A percentile compares a stretch with the other conserved stretches of the same genome.
These are phyloP conservation scores for Stephania cephalantha DNA, from an alignment of 164 flowering plant genomes.

Conservation along the genomic window DNA sequence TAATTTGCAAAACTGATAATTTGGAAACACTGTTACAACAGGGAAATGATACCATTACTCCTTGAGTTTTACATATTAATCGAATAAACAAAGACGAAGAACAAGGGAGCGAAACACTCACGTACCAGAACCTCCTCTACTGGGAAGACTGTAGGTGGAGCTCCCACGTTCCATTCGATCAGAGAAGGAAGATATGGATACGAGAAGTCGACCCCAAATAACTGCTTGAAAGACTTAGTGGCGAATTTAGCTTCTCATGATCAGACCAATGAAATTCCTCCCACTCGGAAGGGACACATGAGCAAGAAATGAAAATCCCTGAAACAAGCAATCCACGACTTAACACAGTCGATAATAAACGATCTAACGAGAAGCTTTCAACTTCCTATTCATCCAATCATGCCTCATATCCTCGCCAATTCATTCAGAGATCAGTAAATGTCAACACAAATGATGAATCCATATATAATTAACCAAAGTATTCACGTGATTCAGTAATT, in stretches of 20 bases:
- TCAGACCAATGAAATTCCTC: slow-evolving; percentile 5
- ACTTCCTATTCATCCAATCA: neutral
- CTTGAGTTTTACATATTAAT: neutral
- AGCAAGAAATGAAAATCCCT: neutral
- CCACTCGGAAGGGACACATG: neutral
- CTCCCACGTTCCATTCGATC: slow-evolving; percentile 46
- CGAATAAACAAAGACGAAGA: neutral
- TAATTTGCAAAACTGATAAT: neutral
- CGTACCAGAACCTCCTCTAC: slow-evolving; percentile 53
- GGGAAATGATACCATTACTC: no score
- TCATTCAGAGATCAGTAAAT: slow-evolving; percentile 8
- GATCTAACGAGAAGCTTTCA: slow-evolving; percentile 13
- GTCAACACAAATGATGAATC: no score
- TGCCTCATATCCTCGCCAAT: slow-evolving; percentile 14
- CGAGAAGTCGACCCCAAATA: slow-evolving; percentile 5
- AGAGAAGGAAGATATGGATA: slow-evolving; percentile 38
- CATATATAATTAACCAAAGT: no score
- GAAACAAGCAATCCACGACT: neutral
- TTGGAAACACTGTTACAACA: neutral
- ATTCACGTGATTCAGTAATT: neutral
- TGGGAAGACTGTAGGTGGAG: slow-evolving; percentile 39
- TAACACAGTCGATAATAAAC: neutral
- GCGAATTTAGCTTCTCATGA: slow-evolving; percentile 1
- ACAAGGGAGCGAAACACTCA: neutral
- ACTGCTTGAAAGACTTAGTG: slow-evolving; percentile 3